Evolutionary conservation across 2,329 filamentous ascomycete genomes (phyloP), one percentile per base, ranked within the genome.

Genomic region (Aureobasidium sp.): DNA sequence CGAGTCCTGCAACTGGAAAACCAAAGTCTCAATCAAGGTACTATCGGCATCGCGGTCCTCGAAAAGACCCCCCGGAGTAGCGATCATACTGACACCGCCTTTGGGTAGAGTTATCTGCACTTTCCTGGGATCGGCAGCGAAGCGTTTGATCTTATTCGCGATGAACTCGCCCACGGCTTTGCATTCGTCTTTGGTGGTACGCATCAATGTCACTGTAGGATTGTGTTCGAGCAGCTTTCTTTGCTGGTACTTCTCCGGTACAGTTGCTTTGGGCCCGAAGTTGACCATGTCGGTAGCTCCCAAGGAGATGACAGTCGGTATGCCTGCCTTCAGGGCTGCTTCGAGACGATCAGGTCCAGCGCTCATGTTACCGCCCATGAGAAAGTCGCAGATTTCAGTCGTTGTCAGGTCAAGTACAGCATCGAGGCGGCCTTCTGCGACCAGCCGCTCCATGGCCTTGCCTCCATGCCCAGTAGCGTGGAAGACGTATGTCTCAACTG

Each of bases 371-470:
- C 91, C 90, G 0, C 89, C 91, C 20, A 86, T 85, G 1, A 92
- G 68, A 54, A 88, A 78, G 71, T 93, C 91, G 50, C 86, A 87
- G 23, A 92, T 83, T 71, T 93, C 91, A 0, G 90, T 91, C 0
- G 90, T 93, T 0, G 91, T 93, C n/a, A 93, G 76, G 71, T 93
- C 91, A 4, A 93, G 77, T 0, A 93, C 84, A 0, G 87, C 91
- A 71, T 92, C 88, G 2, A 93, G 79, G n/a, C 80, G 77, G 0
- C 81, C 82, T 69, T 90, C 86, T 0, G 74, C 72, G 1, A 92
- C 77, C 3, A 93, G 79, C 1, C 88, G 80, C 73, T 93, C 91
- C 90, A 93, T 91, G 0, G 90, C 88, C 60, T 83, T 83, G 2
- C 91, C 91, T 0, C 91, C 91, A 18, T 89, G 83, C 0, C 91